Percentiles rank a stretch among this genome's conserved stretches.
phyloP scores from a whole-genome alignment of 2,329 filamentous ascomycete species.

The Cercospora zeae-maydis region DNA sequence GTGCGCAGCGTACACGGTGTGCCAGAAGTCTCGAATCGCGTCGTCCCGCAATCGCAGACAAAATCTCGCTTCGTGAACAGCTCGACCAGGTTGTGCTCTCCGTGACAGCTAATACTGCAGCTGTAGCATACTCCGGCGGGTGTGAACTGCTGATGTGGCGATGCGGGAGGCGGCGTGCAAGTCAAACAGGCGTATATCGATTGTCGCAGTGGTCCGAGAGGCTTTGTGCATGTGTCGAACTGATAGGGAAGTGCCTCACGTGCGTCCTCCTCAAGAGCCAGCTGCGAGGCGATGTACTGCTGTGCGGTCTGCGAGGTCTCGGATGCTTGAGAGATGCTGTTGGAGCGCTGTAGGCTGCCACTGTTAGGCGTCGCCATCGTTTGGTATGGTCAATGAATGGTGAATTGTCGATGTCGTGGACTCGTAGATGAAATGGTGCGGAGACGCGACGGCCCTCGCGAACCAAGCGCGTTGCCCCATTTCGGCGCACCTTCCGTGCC shows the following conservation, averaged over 20 bases:
- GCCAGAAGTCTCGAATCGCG: conserved; percentile 61
- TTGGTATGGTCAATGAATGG: neutral
- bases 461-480: neutral
- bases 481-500: neutral
- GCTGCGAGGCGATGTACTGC: conserved; percentile 79
- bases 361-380: neutral
- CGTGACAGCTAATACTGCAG: conserved; percentile 94
- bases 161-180: conserved; percentile 75
- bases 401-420: neutral
- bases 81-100: conserved; percentile 90
- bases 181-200: conserved; percentile 89
- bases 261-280: conserved; percentile 89
- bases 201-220: conserved; percentile 84
- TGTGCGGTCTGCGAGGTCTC: conserved; percentile 55
- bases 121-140: conserved; percentile 90
- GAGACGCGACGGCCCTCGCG: neutral
- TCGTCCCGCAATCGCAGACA: conserved; percentile 92
- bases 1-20: conserved; percentile 73
- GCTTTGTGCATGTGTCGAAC: conserved; percentile 87
- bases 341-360: conserved; percentile 10
- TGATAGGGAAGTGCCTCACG: conserved; percentile 93
- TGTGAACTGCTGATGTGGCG: conserved; percentile 59
- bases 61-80: conserved; percentile 95
- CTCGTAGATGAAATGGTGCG: neutral
- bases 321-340: conserved; percentile 28